phyloP scores from a whole-genome alignment of 345 rosid species.

The Salix udensis region DNA sequence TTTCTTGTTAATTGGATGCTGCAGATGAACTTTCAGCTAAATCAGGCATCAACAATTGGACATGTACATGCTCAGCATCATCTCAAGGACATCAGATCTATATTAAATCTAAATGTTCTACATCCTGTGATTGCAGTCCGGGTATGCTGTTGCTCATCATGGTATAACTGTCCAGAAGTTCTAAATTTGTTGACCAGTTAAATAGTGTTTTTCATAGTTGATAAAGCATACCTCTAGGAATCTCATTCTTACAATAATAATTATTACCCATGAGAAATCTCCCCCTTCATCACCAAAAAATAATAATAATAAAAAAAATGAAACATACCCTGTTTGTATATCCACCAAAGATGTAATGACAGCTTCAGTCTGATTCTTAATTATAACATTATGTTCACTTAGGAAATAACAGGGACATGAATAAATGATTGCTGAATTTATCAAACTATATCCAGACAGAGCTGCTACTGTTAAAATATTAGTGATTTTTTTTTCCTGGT shows the following conservation, averaged over 20 bases:
- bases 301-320: background rate
- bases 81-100: conserved; percentile 40
- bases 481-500: background rate
- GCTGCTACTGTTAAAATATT: background rate
- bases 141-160: conserved; percentile 38
- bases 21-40: conserved; percentile 47
- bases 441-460: background rate
- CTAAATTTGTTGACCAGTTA: background rate
- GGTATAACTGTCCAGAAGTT: conserved; percentile 3
- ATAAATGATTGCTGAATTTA: background rate
- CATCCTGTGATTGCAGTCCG: conserved; percentile 75
- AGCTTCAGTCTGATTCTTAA: background rate
- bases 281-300: background rate
- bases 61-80: conserved; percentile 57
- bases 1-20: conserved; percentile 9
- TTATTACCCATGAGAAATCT: background rate
- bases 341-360: background rate
- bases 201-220: background rate
- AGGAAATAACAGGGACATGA: background rate
- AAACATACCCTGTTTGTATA: background rate
- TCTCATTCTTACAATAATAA: background rate
- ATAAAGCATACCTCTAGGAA: background rate
- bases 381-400: background rate
- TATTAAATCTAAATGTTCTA: conserved; percentile 63
- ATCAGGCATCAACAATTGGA: conserved; percentile 55